A percentile compares a stretch with the other conserved stretches of the same genome.
phyloP scores from a whole-genome alignment of 768 basidiomycete species.

The Mycena floridula region DNA sequence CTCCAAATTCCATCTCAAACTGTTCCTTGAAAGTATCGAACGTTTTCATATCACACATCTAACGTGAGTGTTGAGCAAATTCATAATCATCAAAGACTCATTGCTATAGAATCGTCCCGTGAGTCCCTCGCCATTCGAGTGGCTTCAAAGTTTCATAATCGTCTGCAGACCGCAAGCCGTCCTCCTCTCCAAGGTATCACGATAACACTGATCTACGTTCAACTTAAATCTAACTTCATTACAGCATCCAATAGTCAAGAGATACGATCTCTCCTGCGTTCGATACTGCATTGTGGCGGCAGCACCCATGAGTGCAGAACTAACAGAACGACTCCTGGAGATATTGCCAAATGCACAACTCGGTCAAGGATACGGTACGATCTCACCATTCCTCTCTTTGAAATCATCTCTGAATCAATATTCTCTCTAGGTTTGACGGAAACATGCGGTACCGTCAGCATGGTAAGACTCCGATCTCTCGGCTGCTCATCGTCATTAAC shows the following conservation, averaged over 20 bases:
- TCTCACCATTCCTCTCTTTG: too few relatives aligned
- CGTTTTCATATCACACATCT: constrained; percentile 32
- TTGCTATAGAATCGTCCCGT: constrained; percentile 15
- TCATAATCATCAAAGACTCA: neutral
- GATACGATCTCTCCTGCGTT: constrained; percentile 25
- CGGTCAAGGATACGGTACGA: constrained; percentile 29
- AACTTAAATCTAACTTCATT: neutral
- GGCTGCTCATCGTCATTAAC: neutral
- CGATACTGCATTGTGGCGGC: constrained; percentile 24
- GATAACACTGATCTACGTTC: neutral
- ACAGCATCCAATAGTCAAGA: constrained; percentile 25
- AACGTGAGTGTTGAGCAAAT: constrained; percentile 13
- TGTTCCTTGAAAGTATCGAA: constrained; percentile 32
- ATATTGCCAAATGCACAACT: constrained; percentile 23
- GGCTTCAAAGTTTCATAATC: too few relatives aligned
- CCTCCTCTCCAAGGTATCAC: constrained; percentile 23
- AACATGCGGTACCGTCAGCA: constrained; percentile 28
- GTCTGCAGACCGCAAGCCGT: constrained; percentile 30
- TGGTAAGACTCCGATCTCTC: constrained; percentile 12
- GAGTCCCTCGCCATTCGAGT: too few relatives aligned
- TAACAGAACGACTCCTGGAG: constrained; percentile 20
- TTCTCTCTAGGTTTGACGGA: constrained; percentile 38
- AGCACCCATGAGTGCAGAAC: constrained; percentile 26
- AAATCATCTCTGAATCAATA: neutral
- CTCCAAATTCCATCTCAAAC: constrained; percentile 34